Base-by-base conservation (phyloP, 129 eudicot genomes). In the Artemisia annua region DNA sequence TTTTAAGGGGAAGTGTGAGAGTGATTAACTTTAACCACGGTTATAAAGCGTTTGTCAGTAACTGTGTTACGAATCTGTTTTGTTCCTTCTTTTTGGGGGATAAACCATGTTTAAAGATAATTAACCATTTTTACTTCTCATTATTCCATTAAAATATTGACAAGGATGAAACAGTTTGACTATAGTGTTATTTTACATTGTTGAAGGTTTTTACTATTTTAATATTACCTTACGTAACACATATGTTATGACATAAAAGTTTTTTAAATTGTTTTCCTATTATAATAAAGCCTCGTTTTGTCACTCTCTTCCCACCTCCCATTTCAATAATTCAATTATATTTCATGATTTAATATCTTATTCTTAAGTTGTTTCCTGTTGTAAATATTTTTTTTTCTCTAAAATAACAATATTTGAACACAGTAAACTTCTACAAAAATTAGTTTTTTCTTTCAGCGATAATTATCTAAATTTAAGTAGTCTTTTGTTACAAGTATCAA, bases 21-120 rank as follows among this genome's bases (percentile, higher is more conserved):
- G 69, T 28, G 53, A 17, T 64, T 60, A 79, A 67, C 81, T 74
- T 81, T 81, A 76, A 81, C 84, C 88, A 78, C 81, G 80, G 85
- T 75, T 71, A 67, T 74, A 74, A 74, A 80, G 80, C 71, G 19
- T 58, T 80, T 80, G 82, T 57, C 75, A 39, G 60, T 22, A 16
- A 43, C 46, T 68, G 10, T 60, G 55, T 75, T 14, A 43, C 44
- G 77, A 60, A n/a, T 72, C 77, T 58, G 13, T 26, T 72, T 72
- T 19, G 52, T 48, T 32, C 7, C 9, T 35, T 35, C 44, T 18
- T 61, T 44, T 68, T 50, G n/a, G n/a, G 6, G 73, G 14, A 51
- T 67, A 67, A 67, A 48, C 22, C 9, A 26, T 50, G 52, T 68
- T 26, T 24, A 18, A 66, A 66, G 17, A 32, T 12, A 15, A 18